Evolutionary conservation across 768 basidiomycete genomes (phyloP).

Genomic region (Fistulinella prunicolor): DNA sequence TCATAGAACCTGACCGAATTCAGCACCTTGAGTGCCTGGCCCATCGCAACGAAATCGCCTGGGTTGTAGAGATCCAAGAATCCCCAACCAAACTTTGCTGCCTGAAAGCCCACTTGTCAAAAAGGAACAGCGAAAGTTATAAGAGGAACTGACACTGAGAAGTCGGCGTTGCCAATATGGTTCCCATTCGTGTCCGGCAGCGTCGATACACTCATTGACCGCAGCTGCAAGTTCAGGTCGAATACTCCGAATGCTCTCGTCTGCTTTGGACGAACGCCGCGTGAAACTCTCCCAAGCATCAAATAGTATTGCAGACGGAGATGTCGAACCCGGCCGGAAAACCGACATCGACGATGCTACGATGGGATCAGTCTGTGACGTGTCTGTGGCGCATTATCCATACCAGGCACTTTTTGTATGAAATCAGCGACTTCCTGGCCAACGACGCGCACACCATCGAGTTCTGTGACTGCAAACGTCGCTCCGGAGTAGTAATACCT

Average conservation of each 20-base stretch:
- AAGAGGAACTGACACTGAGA: conserved; percentile 54
- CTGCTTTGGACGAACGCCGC: conserved; percentile 82
- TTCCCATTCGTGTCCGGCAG: conserved; percentile 91
- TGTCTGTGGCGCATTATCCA: conserved; percentile 14
- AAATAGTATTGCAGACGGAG: conserved; percentile 86
- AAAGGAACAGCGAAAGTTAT: not conserved
- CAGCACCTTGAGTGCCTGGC: conserved; percentile 86
- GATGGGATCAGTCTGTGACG: not conserved
- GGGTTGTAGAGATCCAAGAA: conserved; percentile 94
- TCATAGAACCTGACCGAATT: conserved; percentile 92
- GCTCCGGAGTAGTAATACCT: conserved; percentile 82
- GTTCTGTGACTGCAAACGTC: conserved; percentile 77
- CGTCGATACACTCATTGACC: conserved; percentile 90
- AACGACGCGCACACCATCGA: conserved; percentile 86
- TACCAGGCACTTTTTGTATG: conserved; percentile 91
- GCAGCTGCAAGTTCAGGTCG: conserved; percentile 81
- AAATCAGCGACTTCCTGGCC: conserved; percentile 80
- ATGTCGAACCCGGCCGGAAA: conserved; percentile 89
- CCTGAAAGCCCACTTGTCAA: conserved; percentile 42
- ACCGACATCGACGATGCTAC: conserved; percentile 76
- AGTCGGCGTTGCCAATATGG: conserved; percentile 85
- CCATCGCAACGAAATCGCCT: conserved; percentile 89
- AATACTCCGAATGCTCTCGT: conserved; percentile 88
- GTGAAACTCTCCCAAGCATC: conserved; percentile 91
- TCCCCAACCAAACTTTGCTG: conserved; percentile 94